phyloP scores from a whole-genome alignment of 1,284 basidiomycete species.

The Testicularia cyperi region DNA sequence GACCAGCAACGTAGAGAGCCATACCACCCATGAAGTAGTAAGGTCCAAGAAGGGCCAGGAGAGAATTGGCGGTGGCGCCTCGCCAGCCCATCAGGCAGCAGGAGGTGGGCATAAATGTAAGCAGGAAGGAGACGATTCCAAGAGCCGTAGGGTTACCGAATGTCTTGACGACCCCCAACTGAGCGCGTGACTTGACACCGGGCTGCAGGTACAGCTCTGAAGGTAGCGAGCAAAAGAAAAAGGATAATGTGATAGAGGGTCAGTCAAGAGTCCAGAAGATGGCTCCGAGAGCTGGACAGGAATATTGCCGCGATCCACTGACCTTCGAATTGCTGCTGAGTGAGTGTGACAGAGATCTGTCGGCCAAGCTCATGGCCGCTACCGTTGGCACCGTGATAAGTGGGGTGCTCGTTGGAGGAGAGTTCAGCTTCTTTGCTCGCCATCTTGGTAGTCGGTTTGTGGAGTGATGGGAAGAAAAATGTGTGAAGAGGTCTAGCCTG shows the following conservation, averaged over 20 bases:
- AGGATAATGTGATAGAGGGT: neutral
- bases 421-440: slow-evolving; percentile 29
- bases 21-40: slow-evolving; percentile 37
- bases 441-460: no score
- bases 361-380: slow-evolving; percentile 31
- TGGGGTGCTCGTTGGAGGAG: slow-evolving; percentile 23
- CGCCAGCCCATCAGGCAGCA: slow-evolving; percentile 44
- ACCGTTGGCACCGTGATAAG: slow-evolving; percentile 21
- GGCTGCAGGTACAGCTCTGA: slow-evolving; percentile 42
- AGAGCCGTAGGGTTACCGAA: slow-evolving; percentile 42
- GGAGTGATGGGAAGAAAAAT: no score
- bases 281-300: no score
- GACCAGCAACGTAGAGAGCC: slow-evolving; percentile 14
- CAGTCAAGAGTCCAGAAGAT: neutral
- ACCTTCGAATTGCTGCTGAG: slow-evolving; percentile 39
- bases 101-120: slow-evolving; percentile 37
- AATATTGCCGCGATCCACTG: neutral
- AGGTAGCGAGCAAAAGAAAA: neutral
- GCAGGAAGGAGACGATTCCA: slow-evolving; percentile 44
- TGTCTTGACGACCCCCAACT: slow-evolving; percentile 35
- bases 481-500: no score
- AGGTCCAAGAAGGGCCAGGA: slow-evolving; percentile 23
- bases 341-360: slow-evolving; percentile 44
- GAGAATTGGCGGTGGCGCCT: slow-evolving; percentile 26
- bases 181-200: slow-evolving; percentile 13